Conservation (phyloP, 2,329 filamentous ascomycete species). For the Calycina herbarum region DNA sequence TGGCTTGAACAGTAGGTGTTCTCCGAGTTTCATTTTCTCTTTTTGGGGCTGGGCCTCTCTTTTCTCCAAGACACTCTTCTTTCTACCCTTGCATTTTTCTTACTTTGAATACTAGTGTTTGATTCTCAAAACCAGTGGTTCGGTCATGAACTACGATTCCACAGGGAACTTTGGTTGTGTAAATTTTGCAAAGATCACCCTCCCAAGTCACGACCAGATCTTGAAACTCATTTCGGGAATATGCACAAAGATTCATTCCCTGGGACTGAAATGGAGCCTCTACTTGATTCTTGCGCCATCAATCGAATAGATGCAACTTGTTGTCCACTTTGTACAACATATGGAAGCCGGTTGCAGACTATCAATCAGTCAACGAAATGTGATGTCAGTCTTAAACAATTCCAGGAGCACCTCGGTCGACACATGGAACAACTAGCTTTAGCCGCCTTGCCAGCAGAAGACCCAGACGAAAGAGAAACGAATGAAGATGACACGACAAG, state of each 20-base stretch:
- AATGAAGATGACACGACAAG: too few species aligned
- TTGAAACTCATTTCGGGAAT: not conserved
- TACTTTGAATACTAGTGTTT: slow-evolving; percentile 25
- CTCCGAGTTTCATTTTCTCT: too few species aligned
- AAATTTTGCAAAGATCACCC: slow-evolving; percentile 22
- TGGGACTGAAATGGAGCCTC: not conserved
- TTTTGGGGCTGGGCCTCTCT: too few species aligned
- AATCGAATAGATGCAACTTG: not conserved
- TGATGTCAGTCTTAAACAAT: slow-evolving; percentile 10
- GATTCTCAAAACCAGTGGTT: slow-evolving; percentile 37
- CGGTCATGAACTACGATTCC: slow-evolving; percentile 36
- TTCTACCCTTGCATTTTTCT: too few species aligned
- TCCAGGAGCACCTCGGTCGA: slow-evolving; percentile 12
- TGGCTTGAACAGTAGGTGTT: slow-evolving; percentile 18
- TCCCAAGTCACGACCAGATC: not conserved
- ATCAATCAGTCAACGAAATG: slow-evolving; percentile 9
- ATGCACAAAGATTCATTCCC: not conserved
- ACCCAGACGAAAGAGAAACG: not conserved
- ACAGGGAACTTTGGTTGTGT: slow-evolving; percentile 34
- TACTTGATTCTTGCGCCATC: not conserved
- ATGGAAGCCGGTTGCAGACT: not conserved
- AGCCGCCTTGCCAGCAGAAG: not conserved
- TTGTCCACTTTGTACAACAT: slow-evolving; percentile 7
- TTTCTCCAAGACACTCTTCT: too few species aligned
- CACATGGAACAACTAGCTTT: slow-evolving; percentile 18